Evolutionary conservation across 179 eudicot species (phyloP).

Genomic region (Silene noctiflora): DNA sequence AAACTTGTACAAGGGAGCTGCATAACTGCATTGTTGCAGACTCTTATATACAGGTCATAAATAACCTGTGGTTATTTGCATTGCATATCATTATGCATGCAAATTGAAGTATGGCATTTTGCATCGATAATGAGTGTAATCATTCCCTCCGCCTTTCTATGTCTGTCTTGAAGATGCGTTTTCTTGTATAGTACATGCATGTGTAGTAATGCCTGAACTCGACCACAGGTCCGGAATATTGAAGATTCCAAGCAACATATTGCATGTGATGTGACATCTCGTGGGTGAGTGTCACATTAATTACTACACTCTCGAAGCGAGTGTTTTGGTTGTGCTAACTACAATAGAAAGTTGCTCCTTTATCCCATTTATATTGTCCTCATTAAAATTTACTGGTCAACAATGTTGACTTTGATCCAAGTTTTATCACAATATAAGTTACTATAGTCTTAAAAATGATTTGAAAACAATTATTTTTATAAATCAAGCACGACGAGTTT

Average conservation of each 20-base stretch:
- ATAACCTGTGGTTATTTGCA: constrained; percentile 13
- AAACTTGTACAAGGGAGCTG: constrained; percentile 17
- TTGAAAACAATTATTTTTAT: no score
- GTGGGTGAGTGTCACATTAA: constrained; percentile 14
- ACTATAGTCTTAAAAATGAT: no score
- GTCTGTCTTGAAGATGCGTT: background rate
- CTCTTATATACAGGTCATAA: background rate
- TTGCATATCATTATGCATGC: constrained; percentile 15
- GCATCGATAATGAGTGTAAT: constrained; percentile 10
- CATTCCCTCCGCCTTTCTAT: constrained; percentile 1
- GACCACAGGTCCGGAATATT: background rate
- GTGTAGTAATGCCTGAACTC: constrained; percentile 11
- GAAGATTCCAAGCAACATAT: background rate
- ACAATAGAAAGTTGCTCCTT: no score
- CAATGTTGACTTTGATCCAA: no score
- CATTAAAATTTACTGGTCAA: no score
- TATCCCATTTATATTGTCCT: no score
- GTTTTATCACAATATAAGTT: no score
- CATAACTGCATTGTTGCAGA: constrained; percentile 17
- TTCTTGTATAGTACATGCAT: constrained; percentile 4
- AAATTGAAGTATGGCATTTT: constrained; percentile 15
- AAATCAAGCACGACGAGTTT: no score
- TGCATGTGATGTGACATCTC: constrained; percentile 19
- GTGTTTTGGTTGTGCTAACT: background rate
- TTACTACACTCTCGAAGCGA: background rate